Conservation (phyloP, 441 rosid species). For the Aquilaria agallochum region DNA sequence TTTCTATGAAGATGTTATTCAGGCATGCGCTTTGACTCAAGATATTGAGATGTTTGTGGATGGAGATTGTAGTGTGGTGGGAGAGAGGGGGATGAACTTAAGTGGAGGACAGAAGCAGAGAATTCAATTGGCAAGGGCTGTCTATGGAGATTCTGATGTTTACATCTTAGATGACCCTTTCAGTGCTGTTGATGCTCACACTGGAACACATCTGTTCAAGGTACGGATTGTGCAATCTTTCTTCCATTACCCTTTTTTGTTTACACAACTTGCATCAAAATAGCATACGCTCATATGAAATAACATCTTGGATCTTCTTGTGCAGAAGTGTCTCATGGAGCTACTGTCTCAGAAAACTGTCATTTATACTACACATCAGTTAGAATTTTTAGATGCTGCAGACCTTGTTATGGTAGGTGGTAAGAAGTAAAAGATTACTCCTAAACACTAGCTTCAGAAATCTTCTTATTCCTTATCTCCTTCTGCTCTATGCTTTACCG, state of each 20-base stretch:
- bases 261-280: not conserved
- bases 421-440: not conserved
- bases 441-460: not conserved
- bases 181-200: conserved; percentile 77
- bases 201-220: conserved; percentile 63
- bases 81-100: conserved; percentile 67
- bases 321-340: conserved; percentile 61
- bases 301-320: conserved; percentile 5
- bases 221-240: conserved; percentile 17
- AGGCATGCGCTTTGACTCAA: conserved; percentile 46
- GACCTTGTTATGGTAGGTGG: conserved; percentile 61
- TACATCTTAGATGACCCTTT: conserved; percentile 77
- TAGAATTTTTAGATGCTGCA: conserved; percentile 66
- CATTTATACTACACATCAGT: conserved; percentile 65
- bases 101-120: conserved; percentile 82
- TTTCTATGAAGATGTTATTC: conserved; percentile 41
- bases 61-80: conserved; percentile 43
- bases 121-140: conserved; percentile 69
- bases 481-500: conserved; percentile 5
- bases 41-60: conserved; percentile 43
- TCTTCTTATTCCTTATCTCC: conserved; percentile 1
- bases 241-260: not conserved
- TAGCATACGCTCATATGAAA: not conserved
- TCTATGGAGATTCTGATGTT: conserved; percentile 58
- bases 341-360: conserved; percentile 60